phyloP scores from a whole-genome alignment of 768 basidiomycete genomes.

The Obba rivulosa region DNA sequence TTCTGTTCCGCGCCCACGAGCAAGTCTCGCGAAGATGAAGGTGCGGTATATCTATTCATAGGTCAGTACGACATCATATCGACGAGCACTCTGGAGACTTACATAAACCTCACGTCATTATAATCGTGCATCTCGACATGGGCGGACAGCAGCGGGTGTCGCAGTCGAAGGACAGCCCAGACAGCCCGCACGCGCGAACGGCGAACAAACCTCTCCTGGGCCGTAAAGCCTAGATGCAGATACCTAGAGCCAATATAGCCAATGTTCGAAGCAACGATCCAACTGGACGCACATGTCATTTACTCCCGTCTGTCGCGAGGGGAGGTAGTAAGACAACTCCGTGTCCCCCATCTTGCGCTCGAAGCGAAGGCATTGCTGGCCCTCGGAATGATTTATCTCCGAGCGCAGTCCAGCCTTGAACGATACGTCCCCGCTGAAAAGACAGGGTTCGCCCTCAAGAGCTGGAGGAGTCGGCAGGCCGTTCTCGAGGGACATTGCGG shows the following conservation, averaged over 20 bases:
- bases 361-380: conserved; percentile 8
- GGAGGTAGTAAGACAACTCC: conserved; percentile 76
- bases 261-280: neutral
- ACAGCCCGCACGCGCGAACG: conserved; percentile 46
- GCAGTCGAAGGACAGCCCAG: conserved; percentile 68
- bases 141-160: conserved; percentile 71
- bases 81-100: conserved; percentile 21
- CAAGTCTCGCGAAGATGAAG: conserved; percentile 38
- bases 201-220: conserved; percentile 37
- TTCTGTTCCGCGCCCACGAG: conserved; percentile 41
- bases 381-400: neutral
- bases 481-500: conserved; percentile 2
- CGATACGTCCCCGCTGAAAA: conserved; percentile 1
- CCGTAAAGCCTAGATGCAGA: conserved; percentile 64
- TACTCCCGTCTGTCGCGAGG: conserved; percentile 71
- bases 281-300: conserved; percentile 70
- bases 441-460: conserved; percentile 1
- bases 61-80: neutral
- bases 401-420: neutral
- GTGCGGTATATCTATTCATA: conserved; percentile 39
- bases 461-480: conserved; percentile 17
- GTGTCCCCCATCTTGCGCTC: conserved; percentile 67
- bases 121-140: conserved; percentile 55
- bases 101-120: conserved; percentile 65
- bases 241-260: conserved; percentile 48